Evolutionary conservation across 2,329 filamentous ascomycete species (phyloP), one percentile per base, ranked within the genome.

Genomic region (Epichloe aotearoae): DNA sequence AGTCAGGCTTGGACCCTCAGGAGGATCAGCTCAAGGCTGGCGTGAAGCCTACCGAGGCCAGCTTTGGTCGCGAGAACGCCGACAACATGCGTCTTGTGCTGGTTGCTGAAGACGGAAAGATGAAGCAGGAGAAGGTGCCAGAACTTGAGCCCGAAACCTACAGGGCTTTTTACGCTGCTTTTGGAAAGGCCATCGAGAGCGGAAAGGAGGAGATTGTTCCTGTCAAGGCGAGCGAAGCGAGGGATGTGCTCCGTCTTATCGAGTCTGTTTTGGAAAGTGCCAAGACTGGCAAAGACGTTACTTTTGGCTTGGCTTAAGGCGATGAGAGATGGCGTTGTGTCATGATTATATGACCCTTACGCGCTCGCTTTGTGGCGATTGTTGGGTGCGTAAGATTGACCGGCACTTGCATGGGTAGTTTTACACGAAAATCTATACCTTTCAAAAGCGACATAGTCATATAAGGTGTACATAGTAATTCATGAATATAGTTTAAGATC

Each of bases 21-120:
- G 87, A 93, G 68, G 79, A 82, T 51, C 84, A 88, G 64, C 74
- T 90, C 49, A 78, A 78, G 63, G 72, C 69, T 2, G 86, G 86
- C 8, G 65, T 77, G 57, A 75, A 73, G 62, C 80, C 81, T 6
- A 73, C 74, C 0, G 80, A 86, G 51, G 63, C 72, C 3, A 75
- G 69, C 3, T 90, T 87, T 60, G 87, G 83, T 2, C 64, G 76
- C 39, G 86, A 90, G 59, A 70, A 73, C 10, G 72, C 76, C 39
- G 72, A 73, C 56, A 76, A 79, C 50, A 82, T 83, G 55, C 75
- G 63, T 52, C 65, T 89, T 55, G 77, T 79, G 7, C 70, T 77
- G 4, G 64, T 83, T 2, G 69, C 72, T 8, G 69, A 66, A 3
- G 72, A 76, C 12, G 78, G 73, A 41, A 71, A 71, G 53, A 66